These are phyloP conservation scores for Aegilops sharonensis DNA, from an alignment of 176 grass and related monocot species.

Conservation along the genomic window DNA sequence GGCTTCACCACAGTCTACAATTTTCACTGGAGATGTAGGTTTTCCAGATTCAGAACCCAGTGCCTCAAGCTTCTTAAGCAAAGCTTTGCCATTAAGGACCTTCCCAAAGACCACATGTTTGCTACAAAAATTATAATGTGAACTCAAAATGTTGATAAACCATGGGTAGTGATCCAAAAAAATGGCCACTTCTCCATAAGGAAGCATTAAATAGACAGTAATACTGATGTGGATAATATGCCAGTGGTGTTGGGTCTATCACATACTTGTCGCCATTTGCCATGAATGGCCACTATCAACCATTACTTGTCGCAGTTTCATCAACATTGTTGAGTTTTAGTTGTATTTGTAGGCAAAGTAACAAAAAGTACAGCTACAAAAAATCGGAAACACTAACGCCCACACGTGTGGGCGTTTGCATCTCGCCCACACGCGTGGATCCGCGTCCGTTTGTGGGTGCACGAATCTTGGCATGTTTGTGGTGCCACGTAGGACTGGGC, in stretches of 20 bases:
- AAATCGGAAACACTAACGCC: neutral
- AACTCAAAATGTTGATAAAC: constrained; percentile 18
- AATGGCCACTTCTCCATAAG: neutral
- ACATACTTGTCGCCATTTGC: neutral
- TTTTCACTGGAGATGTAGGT: constrained; percentile 54
- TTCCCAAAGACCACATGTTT: constrained; percentile 88
- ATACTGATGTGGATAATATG: neutral
- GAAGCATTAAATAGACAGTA: neutral
- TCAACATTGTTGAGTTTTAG: constrained; percentile 7
- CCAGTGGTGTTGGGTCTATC: neutral
- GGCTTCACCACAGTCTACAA: constrained; percentile 71
- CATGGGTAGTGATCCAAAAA: neutral
- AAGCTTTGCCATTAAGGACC: constrained; percentile 36
- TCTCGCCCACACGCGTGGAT: too few species aligned
- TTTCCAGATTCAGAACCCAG: constrained; percentile 44
- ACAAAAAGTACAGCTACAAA: constrained; percentile 12
- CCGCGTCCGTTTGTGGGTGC: too few species aligned
- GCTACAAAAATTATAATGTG: constrained; percentile 44
- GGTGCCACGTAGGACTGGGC: too few species aligned
- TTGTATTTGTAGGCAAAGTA: neutral
- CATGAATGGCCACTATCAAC: neutral
- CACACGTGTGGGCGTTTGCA: too few species aligned
- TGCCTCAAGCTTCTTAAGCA: constrained; percentile 68
- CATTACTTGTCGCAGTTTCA: neutral
- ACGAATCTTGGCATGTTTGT: too few species aligned